These are phyloP conservation scores for Phytophthora europaea DNA, from an alignment of 352 stramenopile species.

Conservation along the genomic window DNA sequence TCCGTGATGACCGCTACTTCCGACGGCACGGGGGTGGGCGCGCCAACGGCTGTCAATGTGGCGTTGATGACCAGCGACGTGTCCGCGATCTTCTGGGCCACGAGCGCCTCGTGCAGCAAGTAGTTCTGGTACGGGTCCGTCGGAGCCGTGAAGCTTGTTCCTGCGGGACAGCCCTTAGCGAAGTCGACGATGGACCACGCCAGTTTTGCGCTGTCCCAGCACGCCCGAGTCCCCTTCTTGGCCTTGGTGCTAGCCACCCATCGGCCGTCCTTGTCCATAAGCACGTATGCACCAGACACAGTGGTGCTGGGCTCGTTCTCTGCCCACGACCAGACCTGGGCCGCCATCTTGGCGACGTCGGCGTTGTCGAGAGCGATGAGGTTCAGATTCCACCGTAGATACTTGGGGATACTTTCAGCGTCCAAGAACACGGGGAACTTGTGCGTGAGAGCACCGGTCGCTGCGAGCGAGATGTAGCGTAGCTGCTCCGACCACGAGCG, in stretches of 20 bases:
- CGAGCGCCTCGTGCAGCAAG: constrained; percentile 49
- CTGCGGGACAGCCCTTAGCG: constrained; percentile 34
- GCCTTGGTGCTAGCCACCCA: constrained; percentile 47
- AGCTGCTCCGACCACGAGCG: constrained; percentile 62
- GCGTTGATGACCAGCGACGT: constrained; percentile 60
- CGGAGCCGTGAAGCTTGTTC: constrained; percentile 44
- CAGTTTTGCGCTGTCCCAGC: constrained; percentile 46
- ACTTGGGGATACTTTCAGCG: constrained; percentile 54
- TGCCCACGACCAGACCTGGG: constrained; percentile 68
- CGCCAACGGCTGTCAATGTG: constrained; percentile 36
- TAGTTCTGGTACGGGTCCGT: constrained; percentile 66
- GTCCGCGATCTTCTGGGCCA: constrained; percentile 37
- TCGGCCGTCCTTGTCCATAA: constrained; percentile 49
- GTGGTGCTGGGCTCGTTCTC: constrained; percentile 56
- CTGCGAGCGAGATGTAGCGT: constrained; percentile 58
- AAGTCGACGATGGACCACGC: constrained; percentile 54
- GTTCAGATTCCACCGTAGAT: constrained; percentile 67
- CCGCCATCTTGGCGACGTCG: constrained; percentile 63
- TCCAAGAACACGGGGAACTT: constrained; percentile 47
- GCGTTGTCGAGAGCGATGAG: constrained; percentile 59
- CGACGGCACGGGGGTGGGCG: constrained; percentile 30
- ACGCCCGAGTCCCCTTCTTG: constrained; percentile 42
- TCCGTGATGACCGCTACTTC: constrained; percentile 24
- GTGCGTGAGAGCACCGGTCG: constrained; percentile 34
- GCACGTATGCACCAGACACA: constrained; percentile 29